Evolutionary conservation across 169 alveolate genomes (phyloP).

Genomic region (Cryptosporidium ubiquitum): DNA sequence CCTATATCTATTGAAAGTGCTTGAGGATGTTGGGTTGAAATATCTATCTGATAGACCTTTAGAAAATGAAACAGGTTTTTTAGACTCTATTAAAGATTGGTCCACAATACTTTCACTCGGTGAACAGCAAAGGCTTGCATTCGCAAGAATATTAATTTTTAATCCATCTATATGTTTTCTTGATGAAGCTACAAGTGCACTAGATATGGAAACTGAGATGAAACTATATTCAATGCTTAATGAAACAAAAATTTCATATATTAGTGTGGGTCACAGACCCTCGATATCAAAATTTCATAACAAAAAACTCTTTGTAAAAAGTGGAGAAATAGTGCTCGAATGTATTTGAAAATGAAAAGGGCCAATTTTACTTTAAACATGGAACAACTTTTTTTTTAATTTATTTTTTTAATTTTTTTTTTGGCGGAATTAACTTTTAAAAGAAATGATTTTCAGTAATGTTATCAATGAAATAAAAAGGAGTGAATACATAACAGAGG

Average conservation of each 20-base stretch:
- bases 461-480: constrained; percentile 3
- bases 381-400: background rate
- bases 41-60: constrained; percentile 9
- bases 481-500: constrained; percentile 16
- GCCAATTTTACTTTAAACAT: background rate
- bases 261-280: constrained; percentile 72
- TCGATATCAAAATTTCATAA: constrained; percentile 48
- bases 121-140: constrained; percentile 80
- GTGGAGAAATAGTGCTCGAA: background rate
- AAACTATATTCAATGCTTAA: constrained; percentile 34
- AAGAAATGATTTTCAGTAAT: background rate
- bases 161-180: constrained; percentile 74
- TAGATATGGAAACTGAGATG: constrained; percentile 76
- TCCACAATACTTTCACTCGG: constrained; percentile 76
- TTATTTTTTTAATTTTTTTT: background rate
- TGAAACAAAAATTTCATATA: constrained; percentile 14
- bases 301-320: constrained; percentile 10
- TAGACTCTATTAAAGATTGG: constrained; percentile 72
- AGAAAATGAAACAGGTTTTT: constrained; percentile 2
- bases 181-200: constrained; percentile 81
- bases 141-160: constrained; percentile 77
- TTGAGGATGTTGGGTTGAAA: constrained; percentile 49
- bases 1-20: background rate
- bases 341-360: background rate
- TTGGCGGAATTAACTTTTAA: background rate